phyloP scores from a whole-genome alignment of 495 filamentous ascomycete genomes.

The Bombardia bombarda region DNA sequence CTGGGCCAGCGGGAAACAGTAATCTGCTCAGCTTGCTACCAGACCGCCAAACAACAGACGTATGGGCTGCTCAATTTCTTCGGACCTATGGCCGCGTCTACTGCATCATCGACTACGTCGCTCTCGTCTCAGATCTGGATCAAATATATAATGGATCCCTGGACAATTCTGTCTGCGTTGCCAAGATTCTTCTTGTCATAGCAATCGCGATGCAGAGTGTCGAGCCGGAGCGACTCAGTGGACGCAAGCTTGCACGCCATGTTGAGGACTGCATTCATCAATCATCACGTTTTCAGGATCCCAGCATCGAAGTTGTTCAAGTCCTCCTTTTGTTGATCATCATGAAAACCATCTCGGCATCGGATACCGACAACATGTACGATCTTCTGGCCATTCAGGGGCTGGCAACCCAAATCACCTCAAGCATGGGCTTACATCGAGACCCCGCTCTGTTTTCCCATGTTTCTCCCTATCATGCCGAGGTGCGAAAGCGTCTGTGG shows the following conservation, averaged over 20 bases:
- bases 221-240: conserved; percentile 8
- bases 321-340: conserved; percentile 11
- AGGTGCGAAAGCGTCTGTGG: conserved; percentile 14
- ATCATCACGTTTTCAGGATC: conserved; percentile 11
- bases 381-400: conserved; percentile 11
- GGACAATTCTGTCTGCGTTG: conserved; percentile 7
- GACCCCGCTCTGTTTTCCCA: conserved; percentile 12
- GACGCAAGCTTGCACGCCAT: conserved; percentile 6
- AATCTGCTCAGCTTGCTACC: conserved; percentile 8
- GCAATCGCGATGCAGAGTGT: conserved; percentile 14
- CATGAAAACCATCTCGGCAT: conserved; percentile 14
- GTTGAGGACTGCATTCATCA: conserved; percentile 12
- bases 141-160: conserved; percentile 6
- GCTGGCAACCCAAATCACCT: conserved; percentile 9
- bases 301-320: conserved; percentile 15
- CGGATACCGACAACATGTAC: conserved; percentile 17
- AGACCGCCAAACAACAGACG: conserved; percentile 7
- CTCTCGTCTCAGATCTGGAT: conserved; percentile 5
- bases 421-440: conserved; percentile 15
- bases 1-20: neutral
- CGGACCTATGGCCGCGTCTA: conserved; percentile 13
- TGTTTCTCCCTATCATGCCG: conserved; percentile 11
- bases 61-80: conserved; percentile 8
- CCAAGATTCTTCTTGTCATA: conserved; percentile 8
- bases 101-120: conserved; percentile 9